Base-by-base conservation (phyloP, 306 rosid species). In the Carpinus viminea region DNA sequence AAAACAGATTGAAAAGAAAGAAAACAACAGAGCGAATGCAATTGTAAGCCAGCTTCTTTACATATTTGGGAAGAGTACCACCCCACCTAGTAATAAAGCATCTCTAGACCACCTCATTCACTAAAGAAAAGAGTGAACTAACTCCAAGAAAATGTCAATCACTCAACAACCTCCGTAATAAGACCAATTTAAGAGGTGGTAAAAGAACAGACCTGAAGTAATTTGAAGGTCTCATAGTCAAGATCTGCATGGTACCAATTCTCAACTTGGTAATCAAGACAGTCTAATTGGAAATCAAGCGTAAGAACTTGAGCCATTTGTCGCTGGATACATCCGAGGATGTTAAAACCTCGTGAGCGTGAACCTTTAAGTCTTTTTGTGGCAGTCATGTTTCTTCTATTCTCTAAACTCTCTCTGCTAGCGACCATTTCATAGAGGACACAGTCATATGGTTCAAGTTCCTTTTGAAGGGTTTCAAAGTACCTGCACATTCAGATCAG, bases 241-340 rank as follows among this genome's bases (percentile, higher is more conserved):
- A 95, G 97, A 85, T 95, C 98, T 50, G 98, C 98, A 81, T 95
- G 98, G 85, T 82, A 90, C 93, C 93, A 95, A 81, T 93, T 95
- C 21, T 84, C 77, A 80, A 90, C 78, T 79, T 93, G 81, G 78
- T 92, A 95, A 88, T 85, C 82, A 45, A 95, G 96, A 80, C 92
- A 91, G 78, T 95, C 98, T 76, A 92, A 79, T 72, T 95, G 98
- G 80, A 95, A 95, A 81, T 92, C 96, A 72, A 95, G 98, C 24
- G 0, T 77, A 61, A 95, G 92, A 81, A 91, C 73, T 70, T 83
- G 86, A 77, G 98, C 98, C 98, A 95, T 95, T 85, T 93, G 97
- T 69, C 98, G 88, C 75, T 95, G 98, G 84, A 95, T 91, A 87
- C 82, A 95, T 62, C 98, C 98, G 65, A 95, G 76, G 71, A 95